Evolutionary conservation across 2,329 filamentous ascomycete genomes (phyloP), one percentile per base, ranked within the genome.

Genomic region (Xylariaceae sp.): DNA sequence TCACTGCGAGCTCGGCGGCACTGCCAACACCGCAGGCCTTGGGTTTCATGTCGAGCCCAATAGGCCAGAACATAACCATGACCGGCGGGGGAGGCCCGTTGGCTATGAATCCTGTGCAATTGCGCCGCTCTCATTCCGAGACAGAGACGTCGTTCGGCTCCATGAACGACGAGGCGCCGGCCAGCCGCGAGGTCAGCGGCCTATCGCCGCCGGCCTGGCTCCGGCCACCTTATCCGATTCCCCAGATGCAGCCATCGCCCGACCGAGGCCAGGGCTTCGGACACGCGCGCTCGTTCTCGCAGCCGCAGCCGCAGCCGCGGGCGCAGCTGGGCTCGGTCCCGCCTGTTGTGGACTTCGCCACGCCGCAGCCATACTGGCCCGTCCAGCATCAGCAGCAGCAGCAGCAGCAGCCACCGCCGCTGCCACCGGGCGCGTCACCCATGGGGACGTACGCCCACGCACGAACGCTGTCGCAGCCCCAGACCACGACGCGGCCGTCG

Each of bases 71-170:
- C 15, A n/a, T 6, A 8, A 29, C 15, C 24, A 5, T 14, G n/a
- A 29, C 9, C 5, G 7, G 5, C 12, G 27, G n/a, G 12, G 8
- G 6, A 19, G 27, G 12, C 7, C 30, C 30, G 19, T 18, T 32
- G 30, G 30, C 19, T 4, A 32, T 32, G 30, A 24, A 32, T 21
- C 30, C 30, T 5, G 19, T 32, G 5, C 30, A 32, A 6, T n/a
- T 25, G n/a, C n/a, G n/a, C 29, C 6, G 29, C 17, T 18, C 29
- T 15, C 5, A 7, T 5, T 21, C 30, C 8, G 10, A 6, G 4
- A 24, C 19, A 12, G 21, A 32, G 30, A 32, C 30, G 8, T 14
- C 19, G 4, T 24, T 24, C 30, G 15, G 19, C 4, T 24, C 19
- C 22, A 32, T 16, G 30, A 21, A 24, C 9, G 21, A 24, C 19